Base-by-base conservation (phyloP, 2,329 filamentous ascomycete genomes). In the Endoconidiophora polonica region DNA sequence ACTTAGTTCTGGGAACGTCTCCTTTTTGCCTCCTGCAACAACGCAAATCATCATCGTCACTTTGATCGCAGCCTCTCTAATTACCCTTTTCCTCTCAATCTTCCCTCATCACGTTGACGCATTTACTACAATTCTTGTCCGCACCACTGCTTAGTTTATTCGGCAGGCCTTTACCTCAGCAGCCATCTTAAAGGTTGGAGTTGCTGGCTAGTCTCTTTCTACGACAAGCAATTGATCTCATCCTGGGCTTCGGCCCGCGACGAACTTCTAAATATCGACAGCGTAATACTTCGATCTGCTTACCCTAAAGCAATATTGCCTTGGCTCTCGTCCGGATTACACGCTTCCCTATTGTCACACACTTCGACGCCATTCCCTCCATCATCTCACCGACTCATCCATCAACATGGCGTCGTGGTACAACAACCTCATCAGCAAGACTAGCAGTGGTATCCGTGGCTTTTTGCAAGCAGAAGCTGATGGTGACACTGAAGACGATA, bases 401-500 rank as follows among this genome's bases (percentile, higher is more conserved):
- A 26, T 52, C 60, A 68, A 58, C 58, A 86, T 86, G 81, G 74
- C 83, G 59, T 83, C 81, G 58, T 93, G 88, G 73, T 83, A 93
- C 67, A 83, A 80, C 59, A 85, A 81, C 61, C 73, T 81, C 60
- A 67, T 81, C 60, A 77, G 73, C 57, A 78, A 73, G 55, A 79
- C 78, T 39, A 75, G 77, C 50, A 78, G 77, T 44, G 74, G 77
- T 59, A 76, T 82, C 61, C 81, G 81, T 54, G 78, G 86, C 54
- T 77, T 88, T 55, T 76, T 84, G 49, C 67, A 73, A 56, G 69
- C 71, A 61, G 79, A 83, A 56, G 69, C 72, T 57, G 79, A 82
- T 63, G 80, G 81, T 65, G 79, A 83, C 61, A 81, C 78, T 55
- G 76, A 93, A 66, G 88, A 96, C 68, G 86, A 94, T 68, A 93